A percentile compares a stretch with the other conserved stretches of the same genome.
Evolutionary conservation across 495 filamentous ascomycete genomes (phyloP).

Genomic region (Penicillium odoratum): DNA sequence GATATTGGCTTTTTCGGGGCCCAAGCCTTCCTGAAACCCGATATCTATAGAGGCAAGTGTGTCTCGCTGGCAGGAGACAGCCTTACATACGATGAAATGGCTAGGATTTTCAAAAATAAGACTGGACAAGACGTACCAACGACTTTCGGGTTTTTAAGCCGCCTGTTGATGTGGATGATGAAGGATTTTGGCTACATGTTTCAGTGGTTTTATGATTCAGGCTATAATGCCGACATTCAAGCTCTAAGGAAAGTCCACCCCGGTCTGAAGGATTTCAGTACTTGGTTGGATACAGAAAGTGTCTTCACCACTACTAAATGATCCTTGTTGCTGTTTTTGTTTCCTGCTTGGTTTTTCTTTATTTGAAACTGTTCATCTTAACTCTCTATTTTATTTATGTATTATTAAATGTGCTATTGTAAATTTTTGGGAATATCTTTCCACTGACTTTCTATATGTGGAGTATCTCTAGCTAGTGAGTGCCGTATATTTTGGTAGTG

Average conservation of each 20-base stretch:
- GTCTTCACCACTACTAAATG: too few relatives aligned
- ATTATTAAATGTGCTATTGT: too few relatives aligned
- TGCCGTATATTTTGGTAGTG: too few relatives aligned
- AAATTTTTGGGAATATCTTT: too few relatives aligned
- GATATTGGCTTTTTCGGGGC: slow-evolving; percentile 69
- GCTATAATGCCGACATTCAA: slow-evolving; percentile 59
- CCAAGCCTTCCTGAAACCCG: slow-evolving; percentile 55
- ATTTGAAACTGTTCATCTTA: too few relatives aligned
- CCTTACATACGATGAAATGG: slow-evolving; percentile 51
- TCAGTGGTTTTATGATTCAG: slow-evolving; percentile 60
- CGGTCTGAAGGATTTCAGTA: slow-evolving; percentile 55
- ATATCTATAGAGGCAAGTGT: slow-evolving; percentile 43
- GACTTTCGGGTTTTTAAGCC: slow-evolving; percentile 45
- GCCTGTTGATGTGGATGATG: slow-evolving; percentile 44
- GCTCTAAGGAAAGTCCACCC: slow-evolving; percentile 51
- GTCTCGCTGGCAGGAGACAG: slow-evolving; percentile 62
- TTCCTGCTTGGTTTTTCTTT: too few relatives aligned
- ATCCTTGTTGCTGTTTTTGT: too few relatives aligned
- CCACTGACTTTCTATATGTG: too few relatives aligned
- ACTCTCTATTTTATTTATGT: too few relatives aligned
- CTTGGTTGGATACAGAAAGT: slow-evolving; percentile 62
- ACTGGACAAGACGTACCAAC: slow-evolving; percentile 51
- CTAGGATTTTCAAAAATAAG: slow-evolving; percentile 48
- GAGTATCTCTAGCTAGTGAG: too few relatives aligned
- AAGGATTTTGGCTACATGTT: slow-evolving; percentile 63